phyloP scores from a whole-genome alignment of 2,329 filamentous ascomycete species.

The Reticulascus tulasneorum region DNA sequence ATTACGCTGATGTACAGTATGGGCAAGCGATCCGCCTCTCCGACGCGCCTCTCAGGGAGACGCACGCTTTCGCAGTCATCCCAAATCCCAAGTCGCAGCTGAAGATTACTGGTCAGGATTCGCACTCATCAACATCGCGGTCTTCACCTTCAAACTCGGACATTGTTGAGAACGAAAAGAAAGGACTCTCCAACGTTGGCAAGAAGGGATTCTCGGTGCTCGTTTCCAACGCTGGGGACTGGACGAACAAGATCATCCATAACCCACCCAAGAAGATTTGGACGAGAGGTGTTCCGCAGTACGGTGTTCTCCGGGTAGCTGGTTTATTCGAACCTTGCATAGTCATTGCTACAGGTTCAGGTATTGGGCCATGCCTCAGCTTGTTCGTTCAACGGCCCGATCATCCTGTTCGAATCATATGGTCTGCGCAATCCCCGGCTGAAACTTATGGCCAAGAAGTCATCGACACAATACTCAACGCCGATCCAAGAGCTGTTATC shows the following conservation, averaged over 20 bases:
- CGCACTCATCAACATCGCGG: no score
- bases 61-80: constrained; percentile 74
- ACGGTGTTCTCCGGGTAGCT: constrained; percentile 64
- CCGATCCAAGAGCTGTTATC: constrained; percentile 61
- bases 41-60: constrained; percentile 61
- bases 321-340: constrained; percentile 62
- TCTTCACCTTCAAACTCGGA: constrained; percentile 3
- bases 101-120: no score
- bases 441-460: constrained; percentile 59
- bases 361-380: constrained; percentile 66
- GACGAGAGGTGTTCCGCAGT: constrained; percentile 64
- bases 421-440: constrained; percentile 61
- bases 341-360: constrained; percentile 68
- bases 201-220: constrained; percentile 62
- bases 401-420: constrained; percentile 58
- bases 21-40: constrained; percentile 58
- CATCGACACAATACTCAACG: constrained; percentile 48
- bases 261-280: constrained; percentile 59
- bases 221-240: constrained; percentile 71
- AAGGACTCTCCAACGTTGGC: constrained; percentile 22
- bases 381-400: constrained; percentile 36
- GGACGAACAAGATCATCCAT: constrained; percentile 63
- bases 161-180: constrained; percentile 7
- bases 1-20: constrained; percentile 55
- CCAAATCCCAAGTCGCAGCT: constrained; percentile 48